phyloP scores from a whole-genome alignment of 2,329 filamentous ascomycete genomes.

The Fusarium sp. region DNA sequence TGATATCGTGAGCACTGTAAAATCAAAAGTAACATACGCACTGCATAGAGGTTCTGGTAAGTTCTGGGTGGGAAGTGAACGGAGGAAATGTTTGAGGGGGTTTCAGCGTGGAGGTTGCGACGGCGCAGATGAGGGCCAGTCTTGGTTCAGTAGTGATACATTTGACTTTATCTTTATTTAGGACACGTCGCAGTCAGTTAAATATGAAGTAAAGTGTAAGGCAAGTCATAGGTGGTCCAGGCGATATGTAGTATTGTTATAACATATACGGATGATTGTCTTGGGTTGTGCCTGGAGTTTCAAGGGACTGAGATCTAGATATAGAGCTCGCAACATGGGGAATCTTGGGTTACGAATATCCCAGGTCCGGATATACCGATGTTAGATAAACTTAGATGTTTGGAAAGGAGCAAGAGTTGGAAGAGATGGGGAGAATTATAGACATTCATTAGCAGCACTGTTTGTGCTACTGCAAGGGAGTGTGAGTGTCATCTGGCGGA shows the following conservation, averaged over 20 bases:
- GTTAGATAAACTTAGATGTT: background rate
- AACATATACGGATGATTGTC: background rate
- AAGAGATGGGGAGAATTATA: background rate
- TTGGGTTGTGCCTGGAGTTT: background rate
- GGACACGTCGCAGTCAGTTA: background rate
- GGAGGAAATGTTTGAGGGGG: background rate
- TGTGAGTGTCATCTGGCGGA: background rate
- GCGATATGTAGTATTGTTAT: background rate
- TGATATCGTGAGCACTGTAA: background rate
- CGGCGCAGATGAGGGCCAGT: background rate
- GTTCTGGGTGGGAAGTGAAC: background rate
- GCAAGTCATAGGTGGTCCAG: background rate
- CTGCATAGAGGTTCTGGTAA: background rate
- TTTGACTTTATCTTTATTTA: background rate
- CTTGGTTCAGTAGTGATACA: background rate
- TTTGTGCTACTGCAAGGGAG: conserved; percentile 19
- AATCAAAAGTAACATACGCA: background rate
- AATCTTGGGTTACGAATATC: conserved; percentile 1
- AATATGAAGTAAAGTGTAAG: background rate
- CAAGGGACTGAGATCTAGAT: conserved; percentile 9
- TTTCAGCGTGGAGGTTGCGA: background rate
- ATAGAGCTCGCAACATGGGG: conserved; percentile 12
- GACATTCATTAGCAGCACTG: background rate
- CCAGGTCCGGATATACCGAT: background rate
- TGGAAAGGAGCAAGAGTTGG: background rate